Evolutionary conservation across 2,329 filamentous ascomycete species (phyloP).

Genomic region (Fusarium sp.): DNA sequence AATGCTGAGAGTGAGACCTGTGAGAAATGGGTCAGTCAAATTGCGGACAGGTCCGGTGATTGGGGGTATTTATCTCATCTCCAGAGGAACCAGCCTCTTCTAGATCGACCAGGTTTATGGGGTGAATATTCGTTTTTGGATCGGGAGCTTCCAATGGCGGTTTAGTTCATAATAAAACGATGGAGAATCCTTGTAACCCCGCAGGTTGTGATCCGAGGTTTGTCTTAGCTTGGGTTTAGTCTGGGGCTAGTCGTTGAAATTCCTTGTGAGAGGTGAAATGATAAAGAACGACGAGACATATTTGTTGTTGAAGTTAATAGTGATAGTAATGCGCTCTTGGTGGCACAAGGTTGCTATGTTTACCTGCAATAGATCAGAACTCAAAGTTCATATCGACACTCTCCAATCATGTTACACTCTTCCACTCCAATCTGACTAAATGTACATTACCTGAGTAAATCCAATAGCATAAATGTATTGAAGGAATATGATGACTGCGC

Average conservation of each 20-base stretch:
- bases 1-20: neutral
- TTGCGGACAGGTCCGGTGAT: neutral
- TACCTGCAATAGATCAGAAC: neutral
- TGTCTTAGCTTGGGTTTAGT: constrained; percentile 1
- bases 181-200: constrained; percentile 29
- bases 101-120: constrained; percentile 12
- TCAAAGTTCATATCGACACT: neutral
- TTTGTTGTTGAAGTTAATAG: neutral
- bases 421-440: neutral
- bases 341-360: neutral
- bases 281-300: neutral
- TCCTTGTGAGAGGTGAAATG: constrained; percentile 5
- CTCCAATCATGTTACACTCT: neutral
- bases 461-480: neutral
- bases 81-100: neutral
- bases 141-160: constrained; percentile 25
- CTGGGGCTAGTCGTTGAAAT: neutral
- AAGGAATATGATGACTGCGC: neutral
- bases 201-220: constrained; percentile 25
- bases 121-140: neutral
- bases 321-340: neutral
- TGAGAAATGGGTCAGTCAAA: neutral
- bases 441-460: neutral
- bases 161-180: constrained; percentile 9
- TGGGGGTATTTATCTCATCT: constrained; percentile 19